Conservation (phyloP, 495 filamentous ascomycete species). For the Xylaria intraflava region DNA sequence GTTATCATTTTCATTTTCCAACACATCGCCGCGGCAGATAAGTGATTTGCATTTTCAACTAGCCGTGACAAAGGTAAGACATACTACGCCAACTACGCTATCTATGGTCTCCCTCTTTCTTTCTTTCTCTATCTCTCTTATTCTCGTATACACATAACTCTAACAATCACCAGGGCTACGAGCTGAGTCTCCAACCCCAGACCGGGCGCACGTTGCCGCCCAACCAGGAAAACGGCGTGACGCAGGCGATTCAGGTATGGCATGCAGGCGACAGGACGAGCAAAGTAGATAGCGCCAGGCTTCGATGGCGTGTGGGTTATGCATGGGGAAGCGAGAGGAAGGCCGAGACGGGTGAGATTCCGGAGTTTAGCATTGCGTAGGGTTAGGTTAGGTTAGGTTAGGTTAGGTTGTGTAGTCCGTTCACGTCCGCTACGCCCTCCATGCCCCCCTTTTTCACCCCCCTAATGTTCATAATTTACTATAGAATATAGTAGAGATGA, state of each 20-base stretch:
- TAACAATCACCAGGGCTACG: slow-evolving; percentile 54
- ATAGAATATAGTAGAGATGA: too few relatives aligned
- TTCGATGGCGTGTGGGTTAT: slow-evolving; percentile 84
- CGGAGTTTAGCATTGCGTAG: slow-evolving; percentile 66
- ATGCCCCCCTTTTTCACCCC: too few relatives aligned
- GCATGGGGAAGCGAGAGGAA: slow-evolving; percentile 53
- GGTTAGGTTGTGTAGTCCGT: too few relatives aligned
- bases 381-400: not conserved
- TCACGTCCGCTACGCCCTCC: too few relatives aligned
- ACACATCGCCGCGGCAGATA: slow-evolving; percentile 62
- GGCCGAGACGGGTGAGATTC: slow-evolving; percentile 83
- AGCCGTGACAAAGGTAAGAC: slow-evolving; percentile 80
- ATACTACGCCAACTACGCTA: not conserved
- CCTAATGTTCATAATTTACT: too few relatives aligned
- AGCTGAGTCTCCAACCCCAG: slow-evolving; percentile 76
- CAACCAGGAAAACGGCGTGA: slow-evolving; percentile 68
- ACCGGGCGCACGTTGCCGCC: slow-evolving; percentile 67
- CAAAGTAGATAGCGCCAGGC: slow-evolving; percentile 70
- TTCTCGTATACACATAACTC: not conserved
- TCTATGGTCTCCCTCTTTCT: slow-evolving; percentile 2
- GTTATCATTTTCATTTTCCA: slow-evolving; percentile 69
- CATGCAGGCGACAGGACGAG: slow-evolving; percentile 55
- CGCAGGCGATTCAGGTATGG: slow-evolving; percentile 72
- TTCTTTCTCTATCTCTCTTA: not conserved
- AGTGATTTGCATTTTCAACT: slow-evolving; percentile 82